Conservation (phyloP, 257 asterid species). For the Fraxinus excelsior region DNA sequence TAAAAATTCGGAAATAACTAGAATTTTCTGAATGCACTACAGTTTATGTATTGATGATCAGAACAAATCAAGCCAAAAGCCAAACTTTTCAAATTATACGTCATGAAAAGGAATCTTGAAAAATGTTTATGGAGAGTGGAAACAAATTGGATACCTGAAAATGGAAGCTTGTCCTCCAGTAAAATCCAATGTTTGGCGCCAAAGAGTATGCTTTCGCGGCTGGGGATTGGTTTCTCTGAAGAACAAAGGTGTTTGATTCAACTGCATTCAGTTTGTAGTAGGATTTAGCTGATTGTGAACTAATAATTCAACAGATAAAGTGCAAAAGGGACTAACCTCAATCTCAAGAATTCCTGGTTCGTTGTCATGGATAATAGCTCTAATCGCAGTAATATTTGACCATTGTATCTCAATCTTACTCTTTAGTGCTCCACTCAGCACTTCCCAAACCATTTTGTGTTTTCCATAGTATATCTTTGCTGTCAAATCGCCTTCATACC, state of each 20-base stretch:
- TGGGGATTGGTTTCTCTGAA: constrained; percentile 59
- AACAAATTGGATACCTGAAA: constrained; percentile 43
- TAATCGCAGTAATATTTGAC: constrained; percentile 61
- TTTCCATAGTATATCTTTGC: constrained; percentile 65
- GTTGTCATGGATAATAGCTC: constrained; percentile 33
- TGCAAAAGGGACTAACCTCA: constrained; percentile 42
- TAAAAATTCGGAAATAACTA: too few relatives aligned
- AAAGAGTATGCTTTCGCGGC: constrained; percentile 29
- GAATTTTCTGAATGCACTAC: too few relatives aligned
- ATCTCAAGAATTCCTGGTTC: constrained; percentile 49
- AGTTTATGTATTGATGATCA: too few relatives aligned
- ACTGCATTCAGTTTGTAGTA: constrained; percentile 32
- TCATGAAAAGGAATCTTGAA: too few relatives aligned
- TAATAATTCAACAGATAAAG: not conserved
- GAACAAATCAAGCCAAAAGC: too few relatives aligned
- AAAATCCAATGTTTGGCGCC: too few relatives aligned
- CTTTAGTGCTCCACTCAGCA: constrained; percentile 63
- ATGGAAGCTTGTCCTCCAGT: constrained; percentile 24
- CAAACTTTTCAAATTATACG: too few relatives aligned
- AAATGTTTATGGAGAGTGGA: not conserved
- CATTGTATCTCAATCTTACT: constrained; percentile 75
- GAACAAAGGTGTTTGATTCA: constrained; percentile 57
- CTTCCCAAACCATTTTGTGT: constrained; percentile 74
- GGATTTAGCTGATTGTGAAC: not conserved
- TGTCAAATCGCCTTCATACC: constrained; percentile 59